Evolutionary conservation across 2,329 filamentous ascomycete species (phyloP).

Genomic region (Trichoderma koningii): DNA sequence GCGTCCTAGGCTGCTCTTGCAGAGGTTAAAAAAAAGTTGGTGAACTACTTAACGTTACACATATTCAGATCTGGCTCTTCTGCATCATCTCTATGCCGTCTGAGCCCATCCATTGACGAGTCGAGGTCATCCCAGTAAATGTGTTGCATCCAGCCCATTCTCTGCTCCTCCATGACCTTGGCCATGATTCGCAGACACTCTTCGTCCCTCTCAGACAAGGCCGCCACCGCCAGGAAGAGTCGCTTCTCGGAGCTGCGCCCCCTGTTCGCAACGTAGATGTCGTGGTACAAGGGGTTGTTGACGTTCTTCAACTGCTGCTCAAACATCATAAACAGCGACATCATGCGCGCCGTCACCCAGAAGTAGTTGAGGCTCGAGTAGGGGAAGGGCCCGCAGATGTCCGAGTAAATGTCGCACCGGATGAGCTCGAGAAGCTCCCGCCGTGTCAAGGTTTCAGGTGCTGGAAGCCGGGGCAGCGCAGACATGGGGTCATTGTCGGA

Average conservation of each 20-base stretch:
- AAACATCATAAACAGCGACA: not conserved
- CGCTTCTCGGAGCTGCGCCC: not conserved
- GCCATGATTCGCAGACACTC: conserved; percentile 3
- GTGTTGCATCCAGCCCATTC: not conserved
- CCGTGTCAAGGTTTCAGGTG: conserved; percentile 27
- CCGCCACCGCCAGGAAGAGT: not conserved
- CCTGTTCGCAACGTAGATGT: not conserved
- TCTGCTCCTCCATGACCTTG: not conserved
- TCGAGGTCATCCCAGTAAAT: conserved; percentile 6
- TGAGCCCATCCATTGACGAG: not conserved
- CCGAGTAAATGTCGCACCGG: not conserved
- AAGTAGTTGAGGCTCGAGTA: not conserved
- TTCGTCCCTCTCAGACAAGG: not conserved
- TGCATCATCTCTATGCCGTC: not conserved
- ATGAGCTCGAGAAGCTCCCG: not conserved
- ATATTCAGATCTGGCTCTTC: not conserved
- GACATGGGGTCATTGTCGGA: not conserved
- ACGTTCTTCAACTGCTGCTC: not conserved
- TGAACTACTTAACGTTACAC: not conserved
- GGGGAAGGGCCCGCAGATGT: not conserved
- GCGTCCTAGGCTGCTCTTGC: too few species aligned
- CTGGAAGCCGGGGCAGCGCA: not conserved
- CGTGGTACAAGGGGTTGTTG: not conserved
- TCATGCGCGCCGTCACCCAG: not conserved
- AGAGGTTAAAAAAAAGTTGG: too few species aligned